Evolutionary conservation across 2,329 filamentous ascomycete genomes (phyloP), one percentile per base, ranked within the genome.

Genomic region (Neonectria sp.): DNA sequence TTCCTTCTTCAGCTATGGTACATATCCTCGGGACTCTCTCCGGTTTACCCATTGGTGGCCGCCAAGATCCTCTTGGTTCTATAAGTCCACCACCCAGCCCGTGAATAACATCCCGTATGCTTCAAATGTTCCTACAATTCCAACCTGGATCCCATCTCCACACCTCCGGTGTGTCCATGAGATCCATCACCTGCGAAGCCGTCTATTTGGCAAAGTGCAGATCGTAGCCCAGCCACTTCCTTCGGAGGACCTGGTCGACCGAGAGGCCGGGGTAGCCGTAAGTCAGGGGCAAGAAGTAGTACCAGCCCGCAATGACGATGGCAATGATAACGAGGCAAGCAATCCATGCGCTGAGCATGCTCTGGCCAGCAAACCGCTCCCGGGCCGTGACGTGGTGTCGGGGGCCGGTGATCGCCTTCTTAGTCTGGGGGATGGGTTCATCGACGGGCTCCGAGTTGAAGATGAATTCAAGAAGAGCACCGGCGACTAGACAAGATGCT

Each of bases 151-250:
- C 43, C 43, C 25, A 37, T 33, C 25, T 40, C 55, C 29, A 27
- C 27, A 24, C 17, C 35, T 60, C 31, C 15, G 43, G 46, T 55
- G 52, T 52, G 31, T 51, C 51, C 24, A 52, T 53, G 33, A 52
- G 51, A 46, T 33, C 43, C 13, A 48, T 55, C 55, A 56, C 56
- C 56, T 66, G 48, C 49, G 24, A 40, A 55, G 29, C 27, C 67
- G 21, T 68, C 84, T 92, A 99, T 89, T 99, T 99, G 67, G 96
- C 96, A 85, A 99, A 99, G 85, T 99, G 96, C 79, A 99, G 87
- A 81, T 99, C 96, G 80, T 98, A 99, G 71, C 93, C 93, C 72
- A 99, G 87, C 95, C 95, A 98, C 86, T 98, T 98, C 81, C 96
- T 91, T 70, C 91, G 88, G 70, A 92, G 83, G 33, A 99, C 93